Percentiles rank a stretch among this genome's conserved stretches.
phyloP scores from a whole-genome alignment of 495 filamentous ascomycete genomes.

The Aspergillus haitiensis region DNA sequence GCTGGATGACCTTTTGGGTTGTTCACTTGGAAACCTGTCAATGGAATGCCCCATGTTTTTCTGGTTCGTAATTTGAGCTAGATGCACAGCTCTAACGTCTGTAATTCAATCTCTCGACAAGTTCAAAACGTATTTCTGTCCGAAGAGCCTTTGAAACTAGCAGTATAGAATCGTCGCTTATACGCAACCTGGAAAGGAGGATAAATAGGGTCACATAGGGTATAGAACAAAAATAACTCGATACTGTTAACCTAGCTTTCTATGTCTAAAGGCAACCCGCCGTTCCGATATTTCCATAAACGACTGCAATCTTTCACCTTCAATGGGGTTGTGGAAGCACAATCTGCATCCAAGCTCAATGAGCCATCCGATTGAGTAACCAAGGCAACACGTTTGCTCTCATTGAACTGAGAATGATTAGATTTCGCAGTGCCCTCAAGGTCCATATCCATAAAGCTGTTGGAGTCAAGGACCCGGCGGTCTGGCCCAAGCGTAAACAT shows the following conservation, averaged over 20 bases:
- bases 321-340: background rate
- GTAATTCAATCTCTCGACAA: background rate
- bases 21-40: no score
- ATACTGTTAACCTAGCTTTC: background rate
- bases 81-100: background rate
- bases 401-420: background rate
- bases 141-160: background rate
- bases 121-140: background rate
- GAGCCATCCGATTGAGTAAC: no score
- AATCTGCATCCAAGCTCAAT: background rate
- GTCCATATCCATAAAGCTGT: constrained; percentile 41
- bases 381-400: no score
- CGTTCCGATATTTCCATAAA: constrained; percentile 73
- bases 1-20: no score
- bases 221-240: no score
- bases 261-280: constrained; percentile 47
- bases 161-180: background rate
- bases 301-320: constrained; percentile 70
- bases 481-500: constrained; percentile 62
- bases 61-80: no score
- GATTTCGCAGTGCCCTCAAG: constrained; percentile 8
- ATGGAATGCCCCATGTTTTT: no score
- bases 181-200: background rate
- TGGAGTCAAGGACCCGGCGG: constrained; percentile 28
- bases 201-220: no score